A percentile compares a stretch with the other conserved stretches of the same genome.
Conservation (phyloP, 345 rosid genomes). For the Trapa incisa region DNA sequence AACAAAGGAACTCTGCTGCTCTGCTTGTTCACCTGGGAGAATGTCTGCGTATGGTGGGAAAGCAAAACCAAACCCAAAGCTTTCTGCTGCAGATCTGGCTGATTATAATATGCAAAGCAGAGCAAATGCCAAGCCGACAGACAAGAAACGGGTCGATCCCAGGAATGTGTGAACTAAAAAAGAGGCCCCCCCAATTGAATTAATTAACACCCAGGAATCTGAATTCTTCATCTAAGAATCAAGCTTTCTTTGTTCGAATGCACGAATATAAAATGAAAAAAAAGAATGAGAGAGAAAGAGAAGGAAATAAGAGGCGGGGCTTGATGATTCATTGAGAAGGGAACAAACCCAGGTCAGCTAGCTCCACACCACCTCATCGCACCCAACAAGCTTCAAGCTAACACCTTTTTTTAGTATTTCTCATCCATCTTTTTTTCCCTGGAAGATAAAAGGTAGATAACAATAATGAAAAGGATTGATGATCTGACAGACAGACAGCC, state of each 20-base stretch:
- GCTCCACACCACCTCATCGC: constrained; percentile 1
- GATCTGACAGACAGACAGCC: no score
- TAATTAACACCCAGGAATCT: constrained; percentile 5
- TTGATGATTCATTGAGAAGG: not conserved
- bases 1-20: constrained; percentile 1
- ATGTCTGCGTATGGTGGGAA: constrained; percentile 26
- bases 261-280: not conserved
- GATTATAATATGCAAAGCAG: not conserved
- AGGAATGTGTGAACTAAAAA: constrained; percentile 43
- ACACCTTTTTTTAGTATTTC: not conserved
- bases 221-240: not conserved
- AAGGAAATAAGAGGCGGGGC: not conserved
- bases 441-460: not conserved
- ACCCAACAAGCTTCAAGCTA: not conserved
- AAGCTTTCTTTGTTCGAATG: not conserved
- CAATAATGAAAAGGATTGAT: no score
- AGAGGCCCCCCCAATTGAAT: constrained; percentile 14
- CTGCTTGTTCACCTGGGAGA: constrained; percentile 21
- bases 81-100: not conserved
- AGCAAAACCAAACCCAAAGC: constrained; percentile 7
- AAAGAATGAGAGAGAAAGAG: not conserved
- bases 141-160: constrained; percentile 38
- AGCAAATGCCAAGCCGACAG: constrained; percentile 13
- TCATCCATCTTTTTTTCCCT: not conserved
- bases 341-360: constrained; percentile 7